Percentiles rank a stretch among this genome's conserved stretches.
These are phyloP conservation scores for Catharanthus roseus DNA, from an alignment of 257 asterid genomes.

Conservation along the genomic window DNA sequence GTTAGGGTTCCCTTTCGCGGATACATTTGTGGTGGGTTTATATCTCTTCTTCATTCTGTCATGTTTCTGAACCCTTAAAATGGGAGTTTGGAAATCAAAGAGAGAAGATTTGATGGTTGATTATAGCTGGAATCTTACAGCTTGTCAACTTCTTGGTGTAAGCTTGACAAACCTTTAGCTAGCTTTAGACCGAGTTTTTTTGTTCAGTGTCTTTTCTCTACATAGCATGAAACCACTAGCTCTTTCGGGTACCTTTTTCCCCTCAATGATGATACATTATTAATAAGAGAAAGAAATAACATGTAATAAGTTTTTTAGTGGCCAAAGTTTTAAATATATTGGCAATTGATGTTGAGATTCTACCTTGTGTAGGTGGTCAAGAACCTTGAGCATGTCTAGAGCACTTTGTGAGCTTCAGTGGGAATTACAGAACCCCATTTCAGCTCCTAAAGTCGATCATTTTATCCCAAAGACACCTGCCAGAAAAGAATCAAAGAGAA, in stretches of 20 bases:
- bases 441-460: constrained; percentile 20
- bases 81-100: neutral
- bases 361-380: constrained; percentile 59
- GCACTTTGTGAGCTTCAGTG: constrained; percentile 80
- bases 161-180: neutral
- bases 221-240: neutral
- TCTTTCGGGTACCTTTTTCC: neutral
- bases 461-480: constrained; percentile 54
- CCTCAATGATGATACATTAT: neutral
- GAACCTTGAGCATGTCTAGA: constrained; percentile 76
- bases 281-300: neutral
- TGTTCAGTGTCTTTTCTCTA: neutral
- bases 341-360: neutral
- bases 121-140: neutral
- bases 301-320: neutral
- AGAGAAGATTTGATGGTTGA: neutral
- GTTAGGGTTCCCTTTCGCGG: neutral
- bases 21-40: neutral
- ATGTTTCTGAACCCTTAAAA: neutral
- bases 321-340: too few relatives aligned
- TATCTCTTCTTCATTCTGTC: neutral
- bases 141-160: neutral
- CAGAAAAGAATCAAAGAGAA: constrained; percentile 48
- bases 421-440: constrained; percentile 37
- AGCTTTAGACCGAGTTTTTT: neutral